Percentiles rank a stretch among this genome's conserved stretches.
Conservation (phyloP, 2,329 filamentous ascomycete species). For the Amylocarpus encephaloides region DNA sequence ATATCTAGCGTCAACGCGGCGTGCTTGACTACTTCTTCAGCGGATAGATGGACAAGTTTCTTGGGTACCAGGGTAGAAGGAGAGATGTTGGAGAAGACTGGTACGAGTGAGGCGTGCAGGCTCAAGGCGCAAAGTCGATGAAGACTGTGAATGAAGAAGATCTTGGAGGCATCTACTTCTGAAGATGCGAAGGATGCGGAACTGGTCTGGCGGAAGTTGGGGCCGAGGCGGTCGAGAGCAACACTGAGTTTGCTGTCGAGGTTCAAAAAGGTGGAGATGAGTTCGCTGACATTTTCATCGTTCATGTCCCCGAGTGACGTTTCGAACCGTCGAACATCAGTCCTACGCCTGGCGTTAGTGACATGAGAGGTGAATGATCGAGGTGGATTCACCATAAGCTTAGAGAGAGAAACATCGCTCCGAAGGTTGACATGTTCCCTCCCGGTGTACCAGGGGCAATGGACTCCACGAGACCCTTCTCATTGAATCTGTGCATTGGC, state of each 20-base stretch:
- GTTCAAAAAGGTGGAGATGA: constrained; percentile 7
- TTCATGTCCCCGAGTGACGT: constrained; percentile 1
- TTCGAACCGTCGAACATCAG: constrained; percentile 17
- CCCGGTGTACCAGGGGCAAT: background rate
- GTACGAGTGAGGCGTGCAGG: constrained; percentile 14
- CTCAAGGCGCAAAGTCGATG: constrained; percentile 12
- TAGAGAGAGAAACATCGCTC: constrained; percentile 10
- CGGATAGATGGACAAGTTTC: constrained; percentile 9
- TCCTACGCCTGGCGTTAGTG: constrained; percentile 4
- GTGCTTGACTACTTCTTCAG: constrained; percentile 13
- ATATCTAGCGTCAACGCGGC: constrained; percentile 11
- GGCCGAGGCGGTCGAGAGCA: constrained; percentile 9
- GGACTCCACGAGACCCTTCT: constrained; percentile 9
- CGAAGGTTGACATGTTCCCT: constrained; percentile 8
- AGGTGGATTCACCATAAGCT: constrained; percentile 11
- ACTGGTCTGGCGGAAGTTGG: constrained; percentile 4
- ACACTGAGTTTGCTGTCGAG: constrained; percentile 10
- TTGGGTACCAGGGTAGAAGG: constrained; percentile 8
- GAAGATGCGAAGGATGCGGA: constrained; percentile 4
- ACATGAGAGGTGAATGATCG: background rate
- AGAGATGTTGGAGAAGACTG: constrained; percentile 12
- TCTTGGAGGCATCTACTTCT: constrained; percentile 6
- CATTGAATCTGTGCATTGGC: constrained; percentile 10
- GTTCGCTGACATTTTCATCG: background rate
- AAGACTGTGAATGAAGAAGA: constrained; percentile 12